A percentile compares a stretch with the other conserved stretches of the same genome.
Conservation (phyloP, 768 basidiomycete species). For the Hortiboletus campestris region DNA sequence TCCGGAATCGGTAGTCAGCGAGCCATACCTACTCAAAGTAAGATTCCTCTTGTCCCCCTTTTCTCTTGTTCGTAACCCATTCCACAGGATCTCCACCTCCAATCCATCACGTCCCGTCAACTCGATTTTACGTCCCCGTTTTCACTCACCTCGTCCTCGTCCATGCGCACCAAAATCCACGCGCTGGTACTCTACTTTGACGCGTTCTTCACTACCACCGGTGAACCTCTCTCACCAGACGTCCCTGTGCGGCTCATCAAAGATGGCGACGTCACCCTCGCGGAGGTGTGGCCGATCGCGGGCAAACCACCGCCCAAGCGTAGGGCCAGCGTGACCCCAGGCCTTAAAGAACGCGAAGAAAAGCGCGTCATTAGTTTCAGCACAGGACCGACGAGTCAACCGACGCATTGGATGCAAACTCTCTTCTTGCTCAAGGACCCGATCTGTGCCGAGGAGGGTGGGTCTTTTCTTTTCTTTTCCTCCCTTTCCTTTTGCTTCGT, state of each 20-base stretch:
- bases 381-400: conserved; percentile 81
- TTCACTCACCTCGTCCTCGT: conserved; percentile 59
- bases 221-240: conserved; percentile 53
- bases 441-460: conserved; percentile 73
- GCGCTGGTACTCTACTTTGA: conserved; percentile 93
- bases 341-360: conserved; percentile 40
- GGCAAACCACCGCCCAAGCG: conserved; percentile 60
- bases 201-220: conserved; percentile 74
- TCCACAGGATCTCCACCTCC: conserved; percentile 71
- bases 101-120: conserved; percentile 59
- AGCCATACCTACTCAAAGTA: conserved; percentile 68
- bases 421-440: conserved; percentile 82
- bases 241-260: conserved; percentile 55
- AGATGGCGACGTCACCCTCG: conserved; percentile 59
- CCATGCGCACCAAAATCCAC: conserved; percentile 63
- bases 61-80: background rate
- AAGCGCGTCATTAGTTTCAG: conserved; percentile 69
- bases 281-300: conserved; percentile 79
- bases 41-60: conserved; percentile 6
- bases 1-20: conserved; percentile 61
- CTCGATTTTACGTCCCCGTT: conserved; percentile 82
- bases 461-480: conserved; percentile 26
- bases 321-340: conserved; percentile 52
- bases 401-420: conserved; percentile 98
- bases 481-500: too few species aligned